Conservation (phyloP, 305 asterid species). For the Fraxinus dipetala region DNA sequence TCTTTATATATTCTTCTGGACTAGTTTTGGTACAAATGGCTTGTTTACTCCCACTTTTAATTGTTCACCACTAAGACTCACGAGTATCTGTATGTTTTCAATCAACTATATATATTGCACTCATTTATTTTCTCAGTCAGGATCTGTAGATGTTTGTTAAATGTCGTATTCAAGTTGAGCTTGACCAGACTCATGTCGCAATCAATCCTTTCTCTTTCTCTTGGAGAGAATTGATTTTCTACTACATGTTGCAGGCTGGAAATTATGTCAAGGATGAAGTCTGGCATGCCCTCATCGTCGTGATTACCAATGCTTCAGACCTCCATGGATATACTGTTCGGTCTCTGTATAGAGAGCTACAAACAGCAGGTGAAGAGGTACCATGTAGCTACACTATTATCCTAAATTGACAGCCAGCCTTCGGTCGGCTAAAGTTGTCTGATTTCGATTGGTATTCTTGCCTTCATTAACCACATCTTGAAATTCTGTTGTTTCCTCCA, state of each 20-base stretch:
- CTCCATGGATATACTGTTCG: slow-evolving; percentile 94
- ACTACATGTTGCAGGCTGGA: slow-evolving; percentile 71
- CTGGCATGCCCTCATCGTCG: slow-evolving; percentile 93
- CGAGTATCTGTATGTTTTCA: neutral
- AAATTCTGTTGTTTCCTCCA: slow-evolving; percentile 31
- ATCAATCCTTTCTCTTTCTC: neutral
- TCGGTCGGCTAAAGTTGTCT: neutral
- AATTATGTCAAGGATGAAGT: slow-evolving; percentile 88
- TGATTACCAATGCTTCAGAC: slow-evolving; percentile 79
- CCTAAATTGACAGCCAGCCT: neutral
- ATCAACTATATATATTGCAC: neutral
- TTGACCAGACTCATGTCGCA: slow-evolving; percentile 7
- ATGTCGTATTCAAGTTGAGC: slow-evolving; percentile 6
- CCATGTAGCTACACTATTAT: slow-evolving; percentile 16
- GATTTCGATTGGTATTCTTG: neutral
- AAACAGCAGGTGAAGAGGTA: slow-evolving; percentile 77
- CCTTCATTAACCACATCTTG: slow-evolving; percentile 14
- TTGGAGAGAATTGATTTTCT: slow-evolving; percentile 26
- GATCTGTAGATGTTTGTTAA: neutral
- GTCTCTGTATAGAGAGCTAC: slow-evolving; percentile 72
- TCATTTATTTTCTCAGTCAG: slow-evolving; percentile 16
- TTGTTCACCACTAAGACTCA: neutral
- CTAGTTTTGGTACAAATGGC: neutral
- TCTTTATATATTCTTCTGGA: neutral
- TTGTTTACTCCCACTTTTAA: neutral